Evolutionary conservation across 73 alveolate species (phyloP), one percentile per base, ranked within the genome.

Genomic region (Paramecium sonneborni): DNA sequence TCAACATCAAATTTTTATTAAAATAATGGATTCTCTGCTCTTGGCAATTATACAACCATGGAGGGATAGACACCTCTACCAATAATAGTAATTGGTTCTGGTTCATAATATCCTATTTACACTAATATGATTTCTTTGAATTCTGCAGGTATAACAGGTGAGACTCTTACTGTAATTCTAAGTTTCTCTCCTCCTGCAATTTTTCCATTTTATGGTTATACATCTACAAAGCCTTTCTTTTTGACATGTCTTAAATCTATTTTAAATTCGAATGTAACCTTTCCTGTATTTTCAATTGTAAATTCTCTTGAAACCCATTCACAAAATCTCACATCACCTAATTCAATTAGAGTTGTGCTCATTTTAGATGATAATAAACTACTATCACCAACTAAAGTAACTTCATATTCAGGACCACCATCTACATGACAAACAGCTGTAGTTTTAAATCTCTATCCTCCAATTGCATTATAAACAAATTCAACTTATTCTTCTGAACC

Each of bases 381-480:
- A 2, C 99, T 97, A 88, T 98, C 99, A 76, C 99, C 99, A 32
- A 95, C 97, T 26, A 99, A 95, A 48, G 97, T 95, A 38, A 99
- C 98, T 95, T 98, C 99, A 93, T 99, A 99, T 88, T 99, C 99
- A 18, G 99, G 99, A 15, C 99, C 99, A 10, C 99, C 99, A 62
- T 98, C 99, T 3, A 98, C 99, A 62, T 95, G 92, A 57, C 99
- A 98, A 76, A 98, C 98, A 15, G 99, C 99, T 12, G 97, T 93
- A 35, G 99, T 98, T 85, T 95, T 97, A 88, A 96, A 97, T 88
- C 96, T 94, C 89, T 93, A 92, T 56, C 99, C 99, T 74, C 98
- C 98, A 38, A 98, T 98, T 12, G 99, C 98, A 85, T 98, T 96
- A 92, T 95, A 95, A 35, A 98, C 96, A 85, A 97, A 97, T 76